Base-by-base conservation (phyloP, 352 stramenopile species). In the Pythium biforme region DNA sequence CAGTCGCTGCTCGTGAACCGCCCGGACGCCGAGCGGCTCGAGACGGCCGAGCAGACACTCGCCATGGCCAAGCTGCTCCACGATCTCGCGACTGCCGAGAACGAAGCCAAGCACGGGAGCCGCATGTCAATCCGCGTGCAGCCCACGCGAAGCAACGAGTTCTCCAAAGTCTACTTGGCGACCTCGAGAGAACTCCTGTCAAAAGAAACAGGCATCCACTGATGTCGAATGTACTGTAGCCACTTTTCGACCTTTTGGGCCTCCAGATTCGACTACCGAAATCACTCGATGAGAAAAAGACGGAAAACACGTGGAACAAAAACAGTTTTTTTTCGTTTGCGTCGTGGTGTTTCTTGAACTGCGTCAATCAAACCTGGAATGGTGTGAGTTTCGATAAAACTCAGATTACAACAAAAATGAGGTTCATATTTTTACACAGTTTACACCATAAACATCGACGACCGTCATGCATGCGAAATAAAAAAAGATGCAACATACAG, bases 1-100 rank as follows among this genome's bases (percentile, higher is more conserved):
- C 57, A 73, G 23, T 66, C 79, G 39, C 58, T 83, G 14, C 54
- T 78, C 31, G 34, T 67, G 43, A 83, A 74, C 14, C 60, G 69
- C 4, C 55, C 62, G 1, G 74, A 88, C 26, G 56, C 75, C 2
- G 71, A 84, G 55, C 40, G 74, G 41, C 66, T 89, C 23, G 81
- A 87, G 64, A 83, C 69, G 1, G 83, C 81, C 0, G 81, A 90
- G 46, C 79, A 93, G 54, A 91, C 78, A 31, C 71, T 92, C 8
- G 72, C 65, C n/a, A 90, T 92, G 76, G 77, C 81, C 50, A 90
- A 90, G 52, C 54, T 92, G 50, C 70, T 92, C 27, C 79, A 93
- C 53, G 78, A 93, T 22, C 61, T 89, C 23, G 81, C 81, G 25
- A 89, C 75, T 9, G 81, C 81, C 41, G 83, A 90, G 65, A 81